These are phyloP conservation scores for Ceratocystis papillata DNA, from an alignment of 2,329 filamentous ascomycete genomes.

Conservation along the genomic window DNA sequence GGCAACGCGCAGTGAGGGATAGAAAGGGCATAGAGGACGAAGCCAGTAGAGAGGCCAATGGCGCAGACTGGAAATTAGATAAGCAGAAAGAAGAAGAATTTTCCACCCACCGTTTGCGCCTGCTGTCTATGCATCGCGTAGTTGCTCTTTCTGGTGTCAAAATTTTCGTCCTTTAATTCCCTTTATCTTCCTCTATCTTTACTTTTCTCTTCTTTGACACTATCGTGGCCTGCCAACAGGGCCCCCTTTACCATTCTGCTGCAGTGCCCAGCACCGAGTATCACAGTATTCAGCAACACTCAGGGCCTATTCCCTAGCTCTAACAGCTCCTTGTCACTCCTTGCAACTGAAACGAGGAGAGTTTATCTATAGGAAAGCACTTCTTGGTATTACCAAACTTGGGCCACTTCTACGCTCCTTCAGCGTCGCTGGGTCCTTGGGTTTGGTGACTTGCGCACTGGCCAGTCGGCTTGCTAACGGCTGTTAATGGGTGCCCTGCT, in stretches of 20 bases:
- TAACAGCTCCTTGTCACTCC: background rate
- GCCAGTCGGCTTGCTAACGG: background rate
- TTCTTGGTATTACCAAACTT: conserved; percentile 8
- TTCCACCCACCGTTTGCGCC: no score
- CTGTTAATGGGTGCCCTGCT: background rate
- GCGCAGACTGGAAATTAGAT: no score
- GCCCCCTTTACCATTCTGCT: background rate
- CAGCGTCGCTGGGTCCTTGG: background rate
- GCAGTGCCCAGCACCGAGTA: background rate
- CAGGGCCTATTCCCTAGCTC: background rate
- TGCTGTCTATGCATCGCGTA: no score
- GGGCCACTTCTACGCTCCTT: background rate
- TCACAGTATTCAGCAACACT: background rate
- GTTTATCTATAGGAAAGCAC: conserved; percentile 5
- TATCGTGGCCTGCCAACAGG: background rate
- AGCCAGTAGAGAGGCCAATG: no score
- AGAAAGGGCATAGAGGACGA: no score
- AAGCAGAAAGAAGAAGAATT: no score
- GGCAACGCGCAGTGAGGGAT: background rate
- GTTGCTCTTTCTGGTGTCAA: background rate
- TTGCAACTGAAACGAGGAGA: conserved; percentile 12
- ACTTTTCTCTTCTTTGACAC: background rate
- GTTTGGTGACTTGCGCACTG: conserved; percentile 7
- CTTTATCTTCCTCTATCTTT: background rate
- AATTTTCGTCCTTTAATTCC: background rate